Percentiles rank a stretch among this genome's conserved stretches.
Evolutionary conservation across 176 grass and related monocot species (phyloP).

Genomic region (Alopecurus myosuroides): DNA sequence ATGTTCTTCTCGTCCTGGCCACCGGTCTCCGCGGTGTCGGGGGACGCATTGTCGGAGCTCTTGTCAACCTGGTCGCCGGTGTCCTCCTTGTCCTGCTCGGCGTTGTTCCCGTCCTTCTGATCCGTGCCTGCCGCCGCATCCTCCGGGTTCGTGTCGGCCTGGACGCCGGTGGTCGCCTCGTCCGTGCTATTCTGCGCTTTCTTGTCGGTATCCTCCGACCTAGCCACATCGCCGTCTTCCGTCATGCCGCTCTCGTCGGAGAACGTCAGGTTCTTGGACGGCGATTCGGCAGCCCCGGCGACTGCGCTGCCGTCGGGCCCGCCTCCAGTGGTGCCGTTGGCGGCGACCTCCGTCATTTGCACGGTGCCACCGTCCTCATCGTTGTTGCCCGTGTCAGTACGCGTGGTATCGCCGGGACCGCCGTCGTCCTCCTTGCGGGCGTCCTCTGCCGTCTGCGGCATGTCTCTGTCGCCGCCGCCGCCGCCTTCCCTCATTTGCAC

Average conservation of each 20-base stretch:
- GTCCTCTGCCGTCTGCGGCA: background rate
- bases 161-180: background rate
- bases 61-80: background rate
- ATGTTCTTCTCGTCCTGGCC: background rate
- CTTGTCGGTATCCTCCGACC: conserved; percentile 37
- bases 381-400: background rate
- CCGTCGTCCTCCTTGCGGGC: background rate
- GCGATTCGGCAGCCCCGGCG: background rate
- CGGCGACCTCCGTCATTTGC: background rate
- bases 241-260: conserved; percentile 66
- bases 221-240: conserved; percentile 60
- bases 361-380: background rate
- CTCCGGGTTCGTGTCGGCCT: background rate
- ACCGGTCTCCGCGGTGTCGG: background rate
- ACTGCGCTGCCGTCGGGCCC: background rate
- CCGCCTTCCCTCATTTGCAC: background rate
- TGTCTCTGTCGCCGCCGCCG: background rate
- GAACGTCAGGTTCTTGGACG: conserved; percentile 36
- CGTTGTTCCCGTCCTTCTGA: background rate
- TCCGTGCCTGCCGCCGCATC: conserved; percentile 23
- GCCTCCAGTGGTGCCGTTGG: background rate
- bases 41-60: background rate
- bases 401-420: background rate
- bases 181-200: conserved; percentile 24
- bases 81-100: background rate